Conservation (phyloP, 2,329 filamentous ascomycete species). For the Ceratocystis smalleyi region DNA sequence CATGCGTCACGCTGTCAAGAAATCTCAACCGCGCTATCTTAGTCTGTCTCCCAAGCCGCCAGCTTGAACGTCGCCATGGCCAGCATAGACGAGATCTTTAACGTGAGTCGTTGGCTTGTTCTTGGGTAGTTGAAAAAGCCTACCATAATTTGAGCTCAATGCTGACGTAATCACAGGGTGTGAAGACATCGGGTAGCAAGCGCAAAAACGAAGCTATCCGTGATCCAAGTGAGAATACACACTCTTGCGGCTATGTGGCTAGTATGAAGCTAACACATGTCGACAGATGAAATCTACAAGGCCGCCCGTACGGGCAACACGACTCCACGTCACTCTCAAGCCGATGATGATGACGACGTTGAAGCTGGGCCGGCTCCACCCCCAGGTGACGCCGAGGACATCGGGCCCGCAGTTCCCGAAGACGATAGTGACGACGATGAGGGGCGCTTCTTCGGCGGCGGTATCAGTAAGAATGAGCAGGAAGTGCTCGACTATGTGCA, state of each 20-base stretch:
- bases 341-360: conserved; percentile 28
- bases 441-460: conserved; percentile 88
- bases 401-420: conserved; percentile 32
- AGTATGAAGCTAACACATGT: not conserved
- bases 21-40: not conserved
- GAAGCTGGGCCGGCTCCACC: conserved; percentile 33
- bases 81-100: conserved; percentile 45
- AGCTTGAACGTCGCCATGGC: conserved; percentile 28
- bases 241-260: no score
- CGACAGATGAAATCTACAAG: conserved; percentile 47
- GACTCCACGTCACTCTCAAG: conserved; percentile 28
- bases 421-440: conserved; percentile 43
- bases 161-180: conserved; percentile 9
- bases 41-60: not conserved
- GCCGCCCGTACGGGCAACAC: conserved; percentile 37
- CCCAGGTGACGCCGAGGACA: conserved; percentile 36
- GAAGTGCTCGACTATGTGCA: conserved; percentile 83
- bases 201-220: conserved; percentile 46
- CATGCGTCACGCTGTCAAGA: no score
- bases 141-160: not conserved
- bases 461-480: conserved; percentile 65
- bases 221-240: conserved; percentile 38
- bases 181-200: conserved; percentile 31
- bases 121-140: not conserved
- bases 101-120: conserved; percentile 24